Conservation (phyloP, 1,284 basidiomycete species). For the Lignosus rhinocerotis region DNA sequence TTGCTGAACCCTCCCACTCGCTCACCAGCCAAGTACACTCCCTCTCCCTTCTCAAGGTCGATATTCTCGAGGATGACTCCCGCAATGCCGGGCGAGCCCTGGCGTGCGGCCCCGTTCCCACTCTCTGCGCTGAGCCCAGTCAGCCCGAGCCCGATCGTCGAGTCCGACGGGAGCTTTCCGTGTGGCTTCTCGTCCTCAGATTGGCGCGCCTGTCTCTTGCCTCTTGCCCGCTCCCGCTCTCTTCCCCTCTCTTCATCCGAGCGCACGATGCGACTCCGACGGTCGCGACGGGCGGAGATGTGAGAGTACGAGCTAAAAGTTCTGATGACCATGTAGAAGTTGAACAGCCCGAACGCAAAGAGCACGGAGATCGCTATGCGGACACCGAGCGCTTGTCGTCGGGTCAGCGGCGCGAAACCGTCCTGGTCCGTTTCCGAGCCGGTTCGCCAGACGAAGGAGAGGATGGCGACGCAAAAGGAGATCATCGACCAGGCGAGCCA, state of each 20-base stretch:
- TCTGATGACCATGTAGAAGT: conserved; percentile 60
- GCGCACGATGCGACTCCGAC: conserved; percentile 16
- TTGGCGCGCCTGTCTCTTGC: not conserved
- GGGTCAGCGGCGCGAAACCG: conserved; percentile 30
- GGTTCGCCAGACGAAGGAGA: conserved; percentile 73
- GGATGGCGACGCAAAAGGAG: conserved; percentile 65
- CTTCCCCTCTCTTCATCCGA: conserved; percentile 11
- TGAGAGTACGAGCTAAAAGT: conserved; percentile 60
- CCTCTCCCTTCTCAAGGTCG: conserved; percentile 27
- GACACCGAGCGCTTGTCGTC: conserved; percentile 45
- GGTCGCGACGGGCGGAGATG: conserved; percentile 30
- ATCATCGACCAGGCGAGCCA: conserved; percentile 81
- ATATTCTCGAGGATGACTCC: conserved; percentile 24
- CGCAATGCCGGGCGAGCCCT: conserved; percentile 15
- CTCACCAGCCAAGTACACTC: conserved; percentile 17
- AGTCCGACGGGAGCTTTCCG: conserved; percentile 19
- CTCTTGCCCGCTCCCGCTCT: conserved; percentile 15
- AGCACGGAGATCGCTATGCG: conserved; percentile 58
- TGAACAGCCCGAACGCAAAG: conserved; percentile 60
- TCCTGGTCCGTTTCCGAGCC: conserved; percentile 50
- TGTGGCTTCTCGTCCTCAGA: conserved; percentile 17
- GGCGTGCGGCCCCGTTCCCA: conserved; percentile 8
- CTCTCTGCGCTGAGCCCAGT: conserved; percentile 16
- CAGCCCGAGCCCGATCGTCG: conserved; percentile 28
- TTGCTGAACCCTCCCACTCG: conserved; percentile 9